phyloP scores from a whole-genome alignment of 495 filamentous ascomycete species.

The Aspergillus asperescens region DNA sequence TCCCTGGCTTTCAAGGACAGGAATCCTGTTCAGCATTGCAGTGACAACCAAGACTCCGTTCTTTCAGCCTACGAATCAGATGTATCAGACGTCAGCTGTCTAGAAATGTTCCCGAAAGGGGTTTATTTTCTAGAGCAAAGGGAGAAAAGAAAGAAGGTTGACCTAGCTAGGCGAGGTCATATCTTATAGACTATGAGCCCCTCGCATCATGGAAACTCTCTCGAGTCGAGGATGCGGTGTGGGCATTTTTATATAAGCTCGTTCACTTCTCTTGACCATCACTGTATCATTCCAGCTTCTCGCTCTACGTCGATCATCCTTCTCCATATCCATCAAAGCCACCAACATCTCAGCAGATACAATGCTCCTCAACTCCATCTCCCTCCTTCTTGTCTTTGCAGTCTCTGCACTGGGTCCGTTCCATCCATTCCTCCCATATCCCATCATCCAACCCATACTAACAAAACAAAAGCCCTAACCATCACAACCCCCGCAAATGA shows the following conservation, averaged over 20 bases:
- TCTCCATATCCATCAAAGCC: not conserved
- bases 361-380: constrained; percentile 15
- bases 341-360: constrained; percentile 20
- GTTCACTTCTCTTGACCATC: not conserved
- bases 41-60: not conserved
- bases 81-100: not conserved
- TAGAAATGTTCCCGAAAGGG: not conserved
- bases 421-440: not conserved
- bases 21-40: not conserved
- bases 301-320: not conserved
- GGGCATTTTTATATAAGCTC: not conserved
- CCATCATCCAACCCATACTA: constrained; percentile 14
- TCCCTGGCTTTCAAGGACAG: not conserved
- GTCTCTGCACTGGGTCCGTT: constrained; percentile 21
- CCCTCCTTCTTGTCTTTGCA: constrained; percentile 21
- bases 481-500: constrained; percentile 10
- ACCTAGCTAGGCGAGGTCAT: constrained; percentile 10
- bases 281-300: not conserved
- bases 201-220: constrained; percentile 19
- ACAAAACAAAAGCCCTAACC: constrained; percentile 14
- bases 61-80: not conserved
- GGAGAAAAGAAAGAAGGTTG: not conserved
- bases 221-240: constrained; percentile 9
- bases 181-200: constrained; percentile 12
- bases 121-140: not conserved